Conservation (phyloP, 225 moss, liverwort and hornwort genomes). For the Bryum argenteum region DNA sequence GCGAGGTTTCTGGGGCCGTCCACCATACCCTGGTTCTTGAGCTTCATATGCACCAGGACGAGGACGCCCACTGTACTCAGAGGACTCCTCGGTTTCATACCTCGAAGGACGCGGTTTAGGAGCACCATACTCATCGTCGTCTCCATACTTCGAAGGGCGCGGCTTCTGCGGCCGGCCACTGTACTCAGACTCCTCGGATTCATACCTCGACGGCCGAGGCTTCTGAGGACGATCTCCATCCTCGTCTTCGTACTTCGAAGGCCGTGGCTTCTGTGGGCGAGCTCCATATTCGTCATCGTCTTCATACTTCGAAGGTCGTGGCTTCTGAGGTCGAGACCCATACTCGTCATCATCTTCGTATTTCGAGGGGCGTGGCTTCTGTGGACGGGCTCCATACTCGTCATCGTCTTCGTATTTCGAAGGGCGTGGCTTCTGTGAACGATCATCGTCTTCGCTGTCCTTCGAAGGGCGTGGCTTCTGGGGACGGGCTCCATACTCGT, state of each 20-base stretch:
- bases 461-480: conserved; percentile 18
- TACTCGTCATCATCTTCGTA: conserved; percentile 31
- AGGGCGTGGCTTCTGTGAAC: conserved; percentile 1
- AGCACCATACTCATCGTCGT: conserved; percentile 23
- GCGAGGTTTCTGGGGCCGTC: conserved; percentile 32
- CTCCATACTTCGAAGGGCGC: conserved; percentile 18
- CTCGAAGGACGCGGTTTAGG: conserved; percentile 14
- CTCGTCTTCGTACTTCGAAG: conserved; percentile 24
- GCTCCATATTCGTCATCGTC: conserved; percentile 15
- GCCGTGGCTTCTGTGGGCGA: conserved; percentile 31
- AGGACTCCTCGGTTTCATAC: conserved; percentile 23
- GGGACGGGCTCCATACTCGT: conserved; percentile 20
- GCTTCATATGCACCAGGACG: conserved; percentile 8
- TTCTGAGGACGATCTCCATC: conserved; percentile 19
- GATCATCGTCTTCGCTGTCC: conserved; percentile 15
- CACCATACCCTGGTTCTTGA: conserved; percentile 18
- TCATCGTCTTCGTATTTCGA: conserved; percentile 22
- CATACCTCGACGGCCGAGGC: conserved; percentile 27
- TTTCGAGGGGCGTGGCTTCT: conserved; percentile 13
- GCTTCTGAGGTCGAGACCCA: conserved; percentile 22
- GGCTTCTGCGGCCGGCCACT: conserved; percentile 25
- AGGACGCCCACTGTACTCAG: neutral
- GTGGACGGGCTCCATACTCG: conserved; percentile 20
- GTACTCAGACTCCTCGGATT: conserved; percentile 34
- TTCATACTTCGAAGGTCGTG: conserved; percentile 25